phyloP scores from a whole-genome alignment of 164 flowering plant species.

The Buxus sempervirens region DNA sequence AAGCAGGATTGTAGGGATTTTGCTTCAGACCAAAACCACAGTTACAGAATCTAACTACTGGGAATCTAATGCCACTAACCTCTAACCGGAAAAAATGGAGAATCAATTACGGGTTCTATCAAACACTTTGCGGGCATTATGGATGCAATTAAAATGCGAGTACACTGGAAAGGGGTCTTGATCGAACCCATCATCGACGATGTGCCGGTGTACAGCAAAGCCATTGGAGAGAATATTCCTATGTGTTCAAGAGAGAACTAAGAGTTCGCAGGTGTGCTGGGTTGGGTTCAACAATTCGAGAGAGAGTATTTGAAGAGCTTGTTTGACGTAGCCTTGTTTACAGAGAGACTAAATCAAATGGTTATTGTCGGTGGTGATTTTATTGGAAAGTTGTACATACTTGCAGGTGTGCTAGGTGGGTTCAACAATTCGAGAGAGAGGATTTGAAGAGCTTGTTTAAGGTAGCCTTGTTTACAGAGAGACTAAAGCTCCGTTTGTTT shows the following conservation, averaged over 20 bases:
- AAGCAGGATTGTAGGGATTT: too few species aligned
- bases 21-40: too few species aligned
- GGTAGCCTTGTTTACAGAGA: conserved; percentile 48
- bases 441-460: conserved; percentile 58
- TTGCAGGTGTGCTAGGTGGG: too few species aligned
- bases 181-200: conserved; percentile 53
- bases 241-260: conserved; percentile 52
- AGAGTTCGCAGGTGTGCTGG: conserved; percentile 70
- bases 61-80: too few species aligned
- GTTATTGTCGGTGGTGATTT: too few species aligned
- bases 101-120: conserved; percentile 47
- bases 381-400: too few species aligned
- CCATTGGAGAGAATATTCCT: conserved; percentile 45
- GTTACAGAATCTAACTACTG: too few species aligned
- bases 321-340: conserved; percentile 48
- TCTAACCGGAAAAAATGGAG: too few species aligned
- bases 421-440: conserved; percentile 58
- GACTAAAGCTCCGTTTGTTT: too few species aligned
- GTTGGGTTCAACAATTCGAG: conserved; percentile 57
- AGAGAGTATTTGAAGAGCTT: conserved; percentile 59
- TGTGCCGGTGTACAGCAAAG: conserved; percentile 44
- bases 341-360: conserved; percentile 67
- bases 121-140: conserved; percentile 68
- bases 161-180: conserved; percentile 82
- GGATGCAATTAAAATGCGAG: conserved; percentile 42